phyloP scores from a whole-genome alignment of 257 asterid genomes.

The Solanum lignicaule region DNA sequence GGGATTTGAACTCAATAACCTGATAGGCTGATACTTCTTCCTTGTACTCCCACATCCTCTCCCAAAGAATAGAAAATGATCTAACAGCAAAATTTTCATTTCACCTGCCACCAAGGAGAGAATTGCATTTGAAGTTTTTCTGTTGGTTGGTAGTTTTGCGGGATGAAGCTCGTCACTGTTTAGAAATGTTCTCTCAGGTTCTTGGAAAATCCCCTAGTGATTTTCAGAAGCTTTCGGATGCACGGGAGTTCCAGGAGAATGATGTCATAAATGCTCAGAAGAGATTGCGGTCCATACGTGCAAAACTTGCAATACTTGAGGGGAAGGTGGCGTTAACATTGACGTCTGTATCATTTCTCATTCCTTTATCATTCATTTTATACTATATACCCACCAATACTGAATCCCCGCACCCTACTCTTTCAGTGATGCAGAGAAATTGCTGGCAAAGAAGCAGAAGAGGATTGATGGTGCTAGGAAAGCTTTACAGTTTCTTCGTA shows the following conservation, averaged over 20 bases:
- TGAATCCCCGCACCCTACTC: not conserved
- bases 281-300: constrained; percentile 56
- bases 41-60: not conserved
- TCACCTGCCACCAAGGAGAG: not conserved
- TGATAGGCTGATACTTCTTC: not conserved
- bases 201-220: constrained; percentile 25
- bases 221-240: constrained; percentile 57
- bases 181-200: constrained; percentile 24
- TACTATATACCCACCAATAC: not conserved
- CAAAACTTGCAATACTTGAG: constrained; percentile 65
- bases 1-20: not conserved
- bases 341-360: constrained; percentile 25
- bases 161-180: not conserved
- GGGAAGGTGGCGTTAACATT: constrained; percentile 71
- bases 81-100: not conserved
- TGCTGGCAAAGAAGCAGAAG: constrained; percentile 46
- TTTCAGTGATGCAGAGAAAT: constrained; percentile 57
- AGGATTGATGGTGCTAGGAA: constrained; percentile 40
- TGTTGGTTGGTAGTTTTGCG: not conserved
- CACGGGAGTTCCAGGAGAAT: constrained; percentile 73
- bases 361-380: not conserved
- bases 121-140: not conserved
- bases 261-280: constrained; percentile 56
- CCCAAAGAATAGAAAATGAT: not conserved
- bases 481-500: constrained; percentile 59